A percentile compares a stretch with the other conserved stretches of the same genome.
These are phyloP conservation scores for Fomitopsis serialis DNA, from an alignment of 768 basidiomycete species.

Conservation along the genomic window DNA sequence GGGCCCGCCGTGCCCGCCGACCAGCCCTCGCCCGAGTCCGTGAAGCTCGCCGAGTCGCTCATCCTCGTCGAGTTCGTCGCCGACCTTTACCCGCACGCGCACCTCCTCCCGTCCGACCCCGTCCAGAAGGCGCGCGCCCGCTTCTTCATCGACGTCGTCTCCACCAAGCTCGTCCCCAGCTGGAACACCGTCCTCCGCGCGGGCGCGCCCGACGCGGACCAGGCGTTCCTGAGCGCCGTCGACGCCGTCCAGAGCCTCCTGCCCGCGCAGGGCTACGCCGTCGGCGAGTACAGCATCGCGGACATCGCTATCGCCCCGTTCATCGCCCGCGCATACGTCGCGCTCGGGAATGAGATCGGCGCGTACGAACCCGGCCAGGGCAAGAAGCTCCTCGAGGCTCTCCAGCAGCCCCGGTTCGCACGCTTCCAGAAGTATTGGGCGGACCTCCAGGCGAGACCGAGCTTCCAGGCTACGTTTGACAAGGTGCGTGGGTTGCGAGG, in stretches of 20 bases:
- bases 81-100: conserved; percentile 46
- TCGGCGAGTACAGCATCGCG: conserved; percentile 50
- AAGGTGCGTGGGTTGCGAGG: conserved; percentile 36
- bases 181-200: conserved; percentile 31
- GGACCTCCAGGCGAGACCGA: conserved; percentile 44
- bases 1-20: conserved; percentile 54
- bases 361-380: conserved; percentile 45
- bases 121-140: conserved; percentile 53
- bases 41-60: conserved; percentile 60
- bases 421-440: conserved; percentile 43
- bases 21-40: conserved; percentile 52
- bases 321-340: conserved; percentile 45
- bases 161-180: conserved; percentile 37
- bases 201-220: conserved; percentile 28
- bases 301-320: conserved; percentile 61
- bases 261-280: conserved; percentile 39
- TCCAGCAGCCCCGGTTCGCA: conserved; percentile 42
- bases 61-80: conserved; percentile 64
- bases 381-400: conserved; percentile 32
- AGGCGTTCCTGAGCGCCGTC: conserved; percentile 36
- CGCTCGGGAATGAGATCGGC: conserved; percentile 48
- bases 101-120: conserved; percentile 50
- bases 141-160: conserved; percentile 56
- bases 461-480: conserved; percentile 50
- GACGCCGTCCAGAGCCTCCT: conserved; percentile 47